phyloP scores from a whole-genome alignment of 2,329 filamentous ascomycete species.

The Fusarium sp. region DNA sequence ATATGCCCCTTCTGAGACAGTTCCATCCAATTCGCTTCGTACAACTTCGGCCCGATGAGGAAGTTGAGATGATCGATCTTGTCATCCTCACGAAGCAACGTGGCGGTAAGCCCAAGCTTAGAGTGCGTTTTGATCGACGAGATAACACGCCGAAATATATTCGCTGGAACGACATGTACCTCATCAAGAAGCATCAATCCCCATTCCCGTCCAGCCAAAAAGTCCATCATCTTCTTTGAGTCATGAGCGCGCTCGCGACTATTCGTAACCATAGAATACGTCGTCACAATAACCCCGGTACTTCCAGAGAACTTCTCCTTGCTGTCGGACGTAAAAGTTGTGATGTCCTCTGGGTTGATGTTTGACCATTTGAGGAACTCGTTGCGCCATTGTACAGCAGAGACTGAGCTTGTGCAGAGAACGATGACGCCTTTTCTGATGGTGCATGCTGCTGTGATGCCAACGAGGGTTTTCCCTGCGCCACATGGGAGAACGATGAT shows the following conservation, averaged over 20 bases:
- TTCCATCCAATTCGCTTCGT: slow-evolving; percentile 99
- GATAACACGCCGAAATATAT: slow-evolving; percentile 94
- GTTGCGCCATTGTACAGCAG: slow-evolving; percentile 93
- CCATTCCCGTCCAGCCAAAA: slow-evolving; percentile 90
- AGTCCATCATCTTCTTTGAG: slow-evolving; percentile 97
- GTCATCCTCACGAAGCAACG: slow-evolving; percentile 93
- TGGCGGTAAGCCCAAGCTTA: slow-evolving; percentile 94
- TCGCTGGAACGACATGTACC: slow-evolving; percentile 97
- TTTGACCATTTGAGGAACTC: slow-evolving; percentile 99
- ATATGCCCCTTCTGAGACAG: slow-evolving; percentile 97
- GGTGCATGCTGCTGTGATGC: slow-evolving; percentile 98
- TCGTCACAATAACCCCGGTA: slow-evolving; percentile 96
- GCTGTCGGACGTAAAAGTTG: slow-evolving; percentile 92
- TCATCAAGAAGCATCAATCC: slow-evolving; percentile 97
- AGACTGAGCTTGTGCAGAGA: slow-evolving; percentile 97
- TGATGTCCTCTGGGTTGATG: slow-evolving; percentile 89
- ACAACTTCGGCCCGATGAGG: slow-evolving; percentile 94
- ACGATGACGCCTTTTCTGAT: slow-evolving; percentile 98
- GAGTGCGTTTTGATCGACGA: slow-evolving; percentile 93
- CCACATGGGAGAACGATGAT: slow-evolving; percentile 98
- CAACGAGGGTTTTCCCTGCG: slow-evolving; percentile 95
- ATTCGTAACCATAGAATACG: slow-evolving; percentile 95
- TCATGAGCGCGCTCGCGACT: slow-evolving; percentile 90
- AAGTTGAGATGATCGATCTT: slow-evolving; percentile 99
- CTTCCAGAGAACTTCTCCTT: slow-evolving; percentile 82